Conservation (phyloP, 345 rosid species). For the Ceriops decandra region DNA sequence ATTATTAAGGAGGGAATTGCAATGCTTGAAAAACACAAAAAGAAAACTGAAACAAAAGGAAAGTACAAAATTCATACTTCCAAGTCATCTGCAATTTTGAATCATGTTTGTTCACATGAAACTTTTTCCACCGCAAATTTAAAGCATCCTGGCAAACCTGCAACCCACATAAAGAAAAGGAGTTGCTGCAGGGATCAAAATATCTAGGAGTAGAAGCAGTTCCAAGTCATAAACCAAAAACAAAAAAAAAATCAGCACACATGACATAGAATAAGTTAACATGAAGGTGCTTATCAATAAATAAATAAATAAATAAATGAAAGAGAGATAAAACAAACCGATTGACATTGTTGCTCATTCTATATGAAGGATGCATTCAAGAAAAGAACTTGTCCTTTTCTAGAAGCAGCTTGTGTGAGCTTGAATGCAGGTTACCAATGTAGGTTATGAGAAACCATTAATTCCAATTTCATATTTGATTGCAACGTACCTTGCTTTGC, state of each 20-base stretch:
- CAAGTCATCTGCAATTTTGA: slow-evolving; percentile 71
- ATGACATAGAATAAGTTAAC: neutral
- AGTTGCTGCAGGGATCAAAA: too few species aligned
- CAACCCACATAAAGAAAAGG: slow-evolving; percentile 5
- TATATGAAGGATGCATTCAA: neutral
- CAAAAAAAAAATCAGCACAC: neutral
- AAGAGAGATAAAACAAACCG: neutral
- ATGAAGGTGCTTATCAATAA: neutral
- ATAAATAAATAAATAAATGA: neutral
- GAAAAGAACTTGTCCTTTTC: neutral
- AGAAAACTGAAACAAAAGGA: neutral
- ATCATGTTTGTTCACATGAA: slow-evolving; percentile 51
- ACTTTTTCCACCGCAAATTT: slow-evolving; percentile 57
- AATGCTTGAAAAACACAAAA: slow-evolving; percentile 9
- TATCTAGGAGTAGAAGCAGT: too few species aligned
- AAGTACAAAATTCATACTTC: slow-evolving; percentile 49
- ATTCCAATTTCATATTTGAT: too few species aligned
- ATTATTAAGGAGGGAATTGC: neutral
- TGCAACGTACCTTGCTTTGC: too few species aligned
- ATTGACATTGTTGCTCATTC: neutral
- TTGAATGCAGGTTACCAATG: too few species aligned
- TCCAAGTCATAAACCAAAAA: too few species aligned
- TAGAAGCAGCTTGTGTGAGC: too few species aligned
- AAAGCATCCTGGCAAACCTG: slow-evolving; percentile 75
- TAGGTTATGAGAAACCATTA: too few species aligned